Conservation (phyloP, 1,139 yeast species). For the Debaryomyces udenii region DNA sequence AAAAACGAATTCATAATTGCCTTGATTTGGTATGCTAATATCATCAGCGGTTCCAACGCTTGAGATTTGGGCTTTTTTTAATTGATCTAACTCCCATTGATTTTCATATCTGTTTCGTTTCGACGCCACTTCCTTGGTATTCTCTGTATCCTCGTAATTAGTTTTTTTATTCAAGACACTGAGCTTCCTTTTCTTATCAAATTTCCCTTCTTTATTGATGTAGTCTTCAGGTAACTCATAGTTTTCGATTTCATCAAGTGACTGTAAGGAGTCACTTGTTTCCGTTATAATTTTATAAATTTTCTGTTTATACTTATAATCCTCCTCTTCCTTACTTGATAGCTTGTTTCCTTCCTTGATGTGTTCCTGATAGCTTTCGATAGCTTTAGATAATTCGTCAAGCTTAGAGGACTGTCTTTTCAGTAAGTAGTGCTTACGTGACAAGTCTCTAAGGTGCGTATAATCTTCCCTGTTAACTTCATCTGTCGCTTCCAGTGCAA, state of each 20-base stretch:
- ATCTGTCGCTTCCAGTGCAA: constrained; percentile 1
- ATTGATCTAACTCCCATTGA: constrained; percentile 70
- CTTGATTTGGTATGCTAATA: constrained; percentile 49
- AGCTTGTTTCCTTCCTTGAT: constrained; percentile 23
- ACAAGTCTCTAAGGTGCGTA: constrained; percentile 14
- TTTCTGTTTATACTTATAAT: constrained; percentile 53
- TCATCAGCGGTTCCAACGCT: constrained; percentile 40
- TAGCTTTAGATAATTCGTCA: constrained; percentile 35
- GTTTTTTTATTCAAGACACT: constrained; percentile 40
- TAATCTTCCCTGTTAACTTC: constrained; percentile 2
- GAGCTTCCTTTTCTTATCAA: constrained; percentile 54
- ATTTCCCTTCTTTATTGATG: constrained; percentile 51
- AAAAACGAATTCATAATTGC: constrained; percentile 77
- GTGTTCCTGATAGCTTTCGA: constrained; percentile 48
- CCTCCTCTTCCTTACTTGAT: constrained; percentile 51
- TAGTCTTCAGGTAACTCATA: constrained; percentile 64
- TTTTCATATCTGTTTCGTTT: constrained; percentile 36
- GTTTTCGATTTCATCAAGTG: constrained; percentile 24
- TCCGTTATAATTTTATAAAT: constrained; percentile 35
- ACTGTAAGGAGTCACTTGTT: constrained; percentile 41
- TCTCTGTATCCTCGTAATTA: constrained; percentile 25
- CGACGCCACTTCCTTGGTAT: constrained; percentile 13
- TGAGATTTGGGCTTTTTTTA: constrained; percentile 47
- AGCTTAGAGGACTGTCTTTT: constrained; percentile 30
- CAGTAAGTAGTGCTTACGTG: constrained; percentile 35